A percentile compares a stretch with the other conserved stretches of the same genome.
phyloP scores from a whole-genome alignment of 2,329 filamentous ascomycete species.

The Neurospora crassa region DNA sequence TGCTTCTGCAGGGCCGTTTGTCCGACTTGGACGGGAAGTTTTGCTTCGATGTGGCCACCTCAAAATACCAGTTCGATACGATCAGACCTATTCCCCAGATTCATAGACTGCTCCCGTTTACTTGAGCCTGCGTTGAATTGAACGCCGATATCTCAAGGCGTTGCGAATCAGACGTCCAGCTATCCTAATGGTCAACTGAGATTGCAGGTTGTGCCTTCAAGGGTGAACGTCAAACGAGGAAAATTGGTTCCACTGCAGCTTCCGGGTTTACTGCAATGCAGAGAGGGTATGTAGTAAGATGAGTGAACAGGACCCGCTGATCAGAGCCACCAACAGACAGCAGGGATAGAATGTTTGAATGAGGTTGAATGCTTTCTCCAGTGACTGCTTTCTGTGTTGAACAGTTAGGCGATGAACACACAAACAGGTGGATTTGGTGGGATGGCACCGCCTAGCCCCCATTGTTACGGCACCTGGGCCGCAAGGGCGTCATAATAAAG shows the following conservation, averaged over 20 bases:
- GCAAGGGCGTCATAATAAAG: neutral
- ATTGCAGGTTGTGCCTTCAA: neutral
- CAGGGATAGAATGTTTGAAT: neutral
- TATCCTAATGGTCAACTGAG: neutral
- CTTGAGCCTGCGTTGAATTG: neutral
- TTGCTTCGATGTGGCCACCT: neutral
- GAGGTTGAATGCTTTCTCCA: too few relatives aligned
- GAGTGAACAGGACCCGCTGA: neutral
- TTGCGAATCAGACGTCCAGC: neutral
- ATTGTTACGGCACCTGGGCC: neutral
- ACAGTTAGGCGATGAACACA: neutral
- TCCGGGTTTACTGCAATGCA: neutral
- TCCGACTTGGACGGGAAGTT: neutral
- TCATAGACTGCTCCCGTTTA: neutral
- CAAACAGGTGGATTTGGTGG: neutral
- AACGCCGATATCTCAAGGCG: neutral
- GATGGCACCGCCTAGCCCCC: neutral
- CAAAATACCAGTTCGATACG: neutral
- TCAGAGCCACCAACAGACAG: neutral
- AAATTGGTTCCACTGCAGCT: neutral
- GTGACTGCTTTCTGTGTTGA: neutral
- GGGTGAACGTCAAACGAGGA: neutral
- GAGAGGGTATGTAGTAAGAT: neutral
- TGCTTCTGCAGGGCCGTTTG: neutral
- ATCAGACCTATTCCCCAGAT: neutral